A percentile compares a stretch with the other conserved stretches of the same genome.
phyloP scores from a whole-genome alignment of 2,329 filamentous ascomycete species.

The Cryphonectria nitschkei region DNA sequence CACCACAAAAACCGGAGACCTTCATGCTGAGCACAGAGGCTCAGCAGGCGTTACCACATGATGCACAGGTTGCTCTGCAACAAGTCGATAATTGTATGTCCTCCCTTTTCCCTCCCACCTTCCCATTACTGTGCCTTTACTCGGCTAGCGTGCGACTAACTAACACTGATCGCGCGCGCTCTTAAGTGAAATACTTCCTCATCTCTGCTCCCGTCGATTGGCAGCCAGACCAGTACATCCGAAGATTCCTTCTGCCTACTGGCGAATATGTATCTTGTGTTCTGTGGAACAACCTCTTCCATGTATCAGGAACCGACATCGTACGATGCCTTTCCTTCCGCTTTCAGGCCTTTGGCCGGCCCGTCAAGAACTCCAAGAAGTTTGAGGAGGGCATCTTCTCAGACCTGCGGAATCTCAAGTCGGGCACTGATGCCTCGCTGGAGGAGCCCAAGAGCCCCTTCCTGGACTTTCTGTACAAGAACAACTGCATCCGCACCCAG shows the following conservation, averaged over 20 bases:
- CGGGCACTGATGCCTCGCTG: slow-evolving; percentile 94
- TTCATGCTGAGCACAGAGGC: slow-evolving; percentile 98
- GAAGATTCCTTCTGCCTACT: slow-evolving; percentile 91
- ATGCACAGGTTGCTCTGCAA: slow-evolving; percentile 95
- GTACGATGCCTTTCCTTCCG: slow-evolving; percentile 97
- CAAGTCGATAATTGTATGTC: slow-evolving; percentile 94
- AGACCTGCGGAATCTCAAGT: slow-evolving; percentile 96
- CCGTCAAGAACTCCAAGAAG: slow-evolving; percentile 99
- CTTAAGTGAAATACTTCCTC: slow-evolving; percentile 95
- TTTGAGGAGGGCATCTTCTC: slow-evolving; percentile 99
- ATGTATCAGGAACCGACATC: slow-evolving; percentile 98
- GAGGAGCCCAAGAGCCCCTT: slow-evolving; percentile 99
- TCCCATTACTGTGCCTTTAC: background rate
- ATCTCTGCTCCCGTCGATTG: slow-evolving; percentile 98
- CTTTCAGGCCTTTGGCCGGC: slow-evolving; percentile 97
- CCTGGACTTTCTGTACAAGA: slow-evolving; percentile 99
- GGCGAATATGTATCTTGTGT: slow-evolving; percentile 99
- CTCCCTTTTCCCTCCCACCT: background rate
- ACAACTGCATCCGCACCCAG: slow-evolving; percentile 99
- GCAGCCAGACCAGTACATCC: slow-evolving; percentile 95
- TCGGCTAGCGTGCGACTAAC: slow-evolving; percentile 31
- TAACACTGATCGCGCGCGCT: slow-evolving; percentile 27
- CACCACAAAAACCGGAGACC: slow-evolving; percentile 95
- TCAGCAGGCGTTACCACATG: slow-evolving; percentile 92
- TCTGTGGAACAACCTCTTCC: slow-evolving; percentile 97